A percentile compares a stretch with the other conserved stretches of the same genome.
Evolutionary conservation across 1,284 basidiomycete species (phyloP).

Genomic region (Sanghuangporus weigelae): DNA sequence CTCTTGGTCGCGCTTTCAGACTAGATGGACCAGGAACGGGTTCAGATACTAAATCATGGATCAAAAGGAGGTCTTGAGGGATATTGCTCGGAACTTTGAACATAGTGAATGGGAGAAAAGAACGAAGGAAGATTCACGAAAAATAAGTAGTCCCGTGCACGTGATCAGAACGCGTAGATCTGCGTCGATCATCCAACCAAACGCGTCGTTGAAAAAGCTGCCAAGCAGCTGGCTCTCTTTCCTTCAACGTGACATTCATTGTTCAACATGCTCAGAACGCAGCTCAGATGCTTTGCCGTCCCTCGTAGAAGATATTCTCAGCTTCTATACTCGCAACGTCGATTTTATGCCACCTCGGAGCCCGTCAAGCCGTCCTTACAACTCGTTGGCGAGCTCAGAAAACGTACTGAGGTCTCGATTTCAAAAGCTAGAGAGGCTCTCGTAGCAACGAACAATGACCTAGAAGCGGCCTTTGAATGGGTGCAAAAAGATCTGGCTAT

Average conservation of each 20-base stretch:
- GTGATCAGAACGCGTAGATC: slow-evolving; percentile 2
- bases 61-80: slow-evolving; percentile 69
- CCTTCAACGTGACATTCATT: background rate
- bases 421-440: slow-evolving; percentile 89
- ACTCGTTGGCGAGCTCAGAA: slow-evolving; percentile 84
- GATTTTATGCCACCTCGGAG: slow-evolving; percentile 35
- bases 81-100: slow-evolving; percentile 59
- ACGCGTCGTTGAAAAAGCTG: slow-evolving; percentile 7
- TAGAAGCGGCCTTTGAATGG: slow-evolving; percentile 75
- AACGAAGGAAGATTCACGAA: background rate
- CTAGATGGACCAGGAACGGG: slow-evolving; percentile 18
- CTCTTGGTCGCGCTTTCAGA: slow-evolving; percentile 8
- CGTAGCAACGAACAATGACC: slow-evolving; percentile 65
- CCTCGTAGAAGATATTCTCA: background rate
- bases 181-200: background rate
- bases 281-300: slow-evolving; percentile 10
- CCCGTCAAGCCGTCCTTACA: slow-evolving; percentile 52
- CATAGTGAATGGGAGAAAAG: background rate
- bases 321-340: slow-evolving; percentile 13
- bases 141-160: background rate
- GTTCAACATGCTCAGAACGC: background rate
- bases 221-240: background rate
- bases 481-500: slow-evolving; percentile 68
- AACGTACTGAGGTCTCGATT: slow-evolving; percentile 76
- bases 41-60: slow-evolving; percentile 55